Evolutionary conservation across 2,329 filamentous ascomycete species (phyloP), one percentile per base, ranked within the genome.

Genomic region (Balansia obtecta): DNA sequence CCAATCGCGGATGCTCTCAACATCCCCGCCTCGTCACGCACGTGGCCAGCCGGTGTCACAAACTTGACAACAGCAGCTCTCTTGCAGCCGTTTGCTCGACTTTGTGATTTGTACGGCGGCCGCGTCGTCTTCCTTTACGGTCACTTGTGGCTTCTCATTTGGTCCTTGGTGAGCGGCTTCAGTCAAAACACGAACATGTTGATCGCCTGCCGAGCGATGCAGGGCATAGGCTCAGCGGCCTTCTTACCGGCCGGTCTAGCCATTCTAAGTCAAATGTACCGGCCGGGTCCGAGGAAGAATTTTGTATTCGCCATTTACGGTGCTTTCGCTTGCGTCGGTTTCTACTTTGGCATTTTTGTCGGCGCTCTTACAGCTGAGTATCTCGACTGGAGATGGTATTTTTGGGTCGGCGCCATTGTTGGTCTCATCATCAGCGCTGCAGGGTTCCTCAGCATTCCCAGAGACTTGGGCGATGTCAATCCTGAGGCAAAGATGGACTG

Each of bases 141-240:
- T 3, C 68, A 80, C 30, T 55, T 68, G 40, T 86, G 86, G 86
- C 76, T 88, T 47, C 63, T 79, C 8, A 54, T 83, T 38, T 90
- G 85, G 79, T 82, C 79, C 10, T 65, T 90, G 49, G 68, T 88
- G 49, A 77, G 76, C 15, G 86, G 86, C 11, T 87, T 90, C 66
- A 82, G 80, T 52, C 68, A 71, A 49, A 83, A 78, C 64, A 75
- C 82, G 53, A 63, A 79, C 47, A 86, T 88, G 81, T 71, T 90
- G 54, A 83, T 88, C 56, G 71, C 85, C 50, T 86, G 82, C 60
- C 82, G 86, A 48, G 85, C 85, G 9, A 67, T 89, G 42, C 85
- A 88, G 63, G 86, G 86, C 0, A 66, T 91, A 10, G 86, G 85
- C 0, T 75, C 83, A 1, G 83, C 85, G 1, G 84, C 85, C 0